Base-by-base conservation (phyloP, 108 stramenopile species). In the Skeletonema menzelii region DNA sequence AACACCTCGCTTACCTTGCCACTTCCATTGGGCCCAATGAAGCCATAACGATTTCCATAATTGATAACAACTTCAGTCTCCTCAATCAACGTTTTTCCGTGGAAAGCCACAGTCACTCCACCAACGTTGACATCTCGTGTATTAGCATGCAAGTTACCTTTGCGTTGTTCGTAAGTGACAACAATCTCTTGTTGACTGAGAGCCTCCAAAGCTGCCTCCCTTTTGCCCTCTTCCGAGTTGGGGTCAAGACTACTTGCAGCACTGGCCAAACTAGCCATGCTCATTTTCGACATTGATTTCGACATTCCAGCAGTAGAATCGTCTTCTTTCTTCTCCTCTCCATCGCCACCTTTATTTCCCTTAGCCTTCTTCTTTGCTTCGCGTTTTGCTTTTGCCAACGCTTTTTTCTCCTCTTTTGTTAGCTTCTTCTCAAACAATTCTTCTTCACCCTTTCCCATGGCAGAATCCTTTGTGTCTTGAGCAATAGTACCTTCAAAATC, bases 41-140 rank as follows among this genome's bases (percentile, higher is more conserved):
- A 91, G 38, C 98, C 94, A 77, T 97, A 97, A 42, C 97, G 76
- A 79, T 97, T 98, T 15, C 97, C 97, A 72, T 97, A 96, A 83
- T 96, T 96, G 60, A 96, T 93, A 53, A 90, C 78, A 59, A 96
- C 73, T 30, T 94, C 88, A 0, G 95, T 93, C 31, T 96, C 90
- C 70, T 96, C 95, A 62, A 96, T 85, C 59, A 96, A 71, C 14
- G 85, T 79, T 73, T 90, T 90, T 28, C 95, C 95, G 69, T 96
- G 95, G 70, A 98, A 98, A 35, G 90, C 87, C 35, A 99, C 94
- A 34, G 96, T 94, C 13, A 99, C 96, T 32, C 96, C 93, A 42
- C 85, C 66, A 24, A 99, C 98, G 56, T 98, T 97, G 79, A 99
- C 97, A 84, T 99, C 97, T 35, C 96, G 88, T 20, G 96, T 83